These are phyloP conservation scores for Inga oerstediana DNA, from an alignment of 306 rosid species.

Conservation along the genomic window DNA sequence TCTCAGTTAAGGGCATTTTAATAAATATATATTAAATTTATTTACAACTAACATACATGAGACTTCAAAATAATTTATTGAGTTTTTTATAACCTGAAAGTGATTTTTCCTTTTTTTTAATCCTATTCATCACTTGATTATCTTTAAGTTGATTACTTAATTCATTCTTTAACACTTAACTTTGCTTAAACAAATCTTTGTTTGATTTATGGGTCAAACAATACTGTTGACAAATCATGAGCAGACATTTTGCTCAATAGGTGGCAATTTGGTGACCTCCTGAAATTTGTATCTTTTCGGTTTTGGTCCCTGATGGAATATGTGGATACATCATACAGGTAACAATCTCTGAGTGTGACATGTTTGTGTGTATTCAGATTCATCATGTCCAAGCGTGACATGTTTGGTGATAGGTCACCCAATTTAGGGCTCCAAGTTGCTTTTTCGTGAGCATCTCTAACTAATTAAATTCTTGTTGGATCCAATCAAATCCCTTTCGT, in stretches of 20 bases:
- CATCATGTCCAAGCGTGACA: slow-evolving; percentile 44
- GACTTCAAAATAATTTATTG: too few species aligned
- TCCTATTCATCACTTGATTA: background rate
- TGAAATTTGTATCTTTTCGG: background rate
- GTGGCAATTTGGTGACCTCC: slow-evolving; percentile 3
- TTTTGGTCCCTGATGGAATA: background rate
- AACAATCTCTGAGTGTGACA: slow-evolving; percentile 33
- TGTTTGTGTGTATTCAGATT: background rate
- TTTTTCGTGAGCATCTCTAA: slow-evolving; percentile 49
- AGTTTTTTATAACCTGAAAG: background rate
- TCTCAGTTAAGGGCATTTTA: background rate
- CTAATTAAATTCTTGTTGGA: slow-evolving; percentile 61
- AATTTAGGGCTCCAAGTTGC: slow-evolving; percentile 35
- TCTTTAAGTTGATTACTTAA: background rate
- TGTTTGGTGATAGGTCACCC: slow-evolving; percentile 53
- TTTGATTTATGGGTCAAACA: slow-evolving; percentile 22
- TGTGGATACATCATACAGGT: slow-evolving; percentile 1
- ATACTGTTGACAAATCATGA: background rate
- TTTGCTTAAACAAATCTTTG: slow-evolving; percentile 7
- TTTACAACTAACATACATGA: too few species aligned
- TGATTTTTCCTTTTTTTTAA: background rate
- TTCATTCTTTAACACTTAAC: background rate
- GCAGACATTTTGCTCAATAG: slow-evolving; percentile 28
- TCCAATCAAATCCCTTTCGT: slow-evolving; percentile 47
- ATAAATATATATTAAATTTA: background rate